A percentile compares a stretch with the other conserved stretches of the same genome.
phyloP scores from a whole-genome alignment of 257 asterid genomes.

The Solanum chaucha region DNA sequence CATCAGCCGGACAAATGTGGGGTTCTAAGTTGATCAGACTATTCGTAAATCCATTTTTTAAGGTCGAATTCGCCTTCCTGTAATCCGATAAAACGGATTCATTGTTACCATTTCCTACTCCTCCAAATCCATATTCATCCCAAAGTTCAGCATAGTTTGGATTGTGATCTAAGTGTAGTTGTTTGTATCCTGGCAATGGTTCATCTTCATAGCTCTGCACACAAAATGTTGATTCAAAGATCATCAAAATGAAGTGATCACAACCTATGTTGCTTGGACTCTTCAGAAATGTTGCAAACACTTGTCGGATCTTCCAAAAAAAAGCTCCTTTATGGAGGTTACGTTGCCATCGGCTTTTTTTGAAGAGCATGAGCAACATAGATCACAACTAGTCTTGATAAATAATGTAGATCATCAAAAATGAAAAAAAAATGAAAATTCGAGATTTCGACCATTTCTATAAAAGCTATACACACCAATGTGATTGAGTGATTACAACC shows the following conservation, averaged over 20 bases:
- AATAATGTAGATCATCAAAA: not conserved
- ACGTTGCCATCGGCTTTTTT: not conserved
- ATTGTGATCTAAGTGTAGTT: slow-evolving; percentile 34
- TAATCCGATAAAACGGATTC: slow-evolving; percentile 35
- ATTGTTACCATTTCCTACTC: slow-evolving; percentile 16
- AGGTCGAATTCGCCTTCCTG: slow-evolving; percentile 39
- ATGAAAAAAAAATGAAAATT: not conserved
- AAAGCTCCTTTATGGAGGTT: not conserved
- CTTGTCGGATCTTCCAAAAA: not conserved
- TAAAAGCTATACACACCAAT: not conserved
- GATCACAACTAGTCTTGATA: not conserved
- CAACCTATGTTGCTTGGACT: not conserved
- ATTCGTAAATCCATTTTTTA: slow-evolving; percentile 24
- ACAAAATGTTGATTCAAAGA: not conserved
- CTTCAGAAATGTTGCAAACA: not conserved
- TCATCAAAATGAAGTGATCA: not conserved
- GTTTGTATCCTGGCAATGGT: slow-evolving; percentile 55
- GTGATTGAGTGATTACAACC: not conserved
- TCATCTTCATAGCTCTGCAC: slow-evolving; percentile 81
- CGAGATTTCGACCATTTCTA: not conserved
- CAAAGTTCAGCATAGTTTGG: slow-evolving; percentile 43
- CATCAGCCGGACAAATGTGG: slow-evolving; percentile 31
- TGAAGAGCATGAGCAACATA: not conserved
- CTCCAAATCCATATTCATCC: slow-evolving; percentile 37
- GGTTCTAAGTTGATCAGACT: slow-evolving; percentile 21